Conservation (phyloP, 31 red algal genomes). For the Porphyra umbilicalis region DNA sequence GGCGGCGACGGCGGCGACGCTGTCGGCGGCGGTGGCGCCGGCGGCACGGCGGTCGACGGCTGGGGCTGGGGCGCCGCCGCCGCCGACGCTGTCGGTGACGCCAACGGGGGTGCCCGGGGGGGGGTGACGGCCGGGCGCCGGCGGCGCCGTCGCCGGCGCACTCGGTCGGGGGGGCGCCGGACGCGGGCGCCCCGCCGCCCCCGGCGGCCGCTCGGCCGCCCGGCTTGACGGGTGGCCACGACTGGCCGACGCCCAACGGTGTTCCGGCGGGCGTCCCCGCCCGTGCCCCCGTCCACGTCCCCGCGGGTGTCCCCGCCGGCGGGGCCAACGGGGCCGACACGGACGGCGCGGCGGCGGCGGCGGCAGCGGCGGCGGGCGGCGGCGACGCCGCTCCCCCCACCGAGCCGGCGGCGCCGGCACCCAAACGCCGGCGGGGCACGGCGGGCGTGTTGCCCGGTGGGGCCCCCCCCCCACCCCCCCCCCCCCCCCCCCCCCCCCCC, state of each 20-base stretch:
- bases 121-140: not conserved
- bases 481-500: not conserved
- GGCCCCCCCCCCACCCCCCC: not conserved
- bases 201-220: no score
- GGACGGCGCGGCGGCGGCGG: not conserved
- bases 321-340: no score
- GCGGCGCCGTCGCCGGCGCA: not conserved
- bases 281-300: no score
- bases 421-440: not conserved
- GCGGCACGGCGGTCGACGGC: not conserved
- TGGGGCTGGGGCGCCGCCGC: no score
- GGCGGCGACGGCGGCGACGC: not conserved
- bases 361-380: not conserved
- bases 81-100: not conserved
- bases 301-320: not conserved
- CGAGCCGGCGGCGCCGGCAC: not conserved
- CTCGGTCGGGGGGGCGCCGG: no score
- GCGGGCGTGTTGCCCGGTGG: not conserved
- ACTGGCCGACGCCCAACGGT: no score
- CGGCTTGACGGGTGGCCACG: no score
- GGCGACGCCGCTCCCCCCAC: not conserved
- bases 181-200: no score
- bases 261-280: no score
- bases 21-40: not conserved
- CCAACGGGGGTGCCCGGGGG: not conserved